phyloP scores from a whole-genome alignment of 2,329 filamentous ascomycete species.

The Alternaria ventricosa region DNA sequence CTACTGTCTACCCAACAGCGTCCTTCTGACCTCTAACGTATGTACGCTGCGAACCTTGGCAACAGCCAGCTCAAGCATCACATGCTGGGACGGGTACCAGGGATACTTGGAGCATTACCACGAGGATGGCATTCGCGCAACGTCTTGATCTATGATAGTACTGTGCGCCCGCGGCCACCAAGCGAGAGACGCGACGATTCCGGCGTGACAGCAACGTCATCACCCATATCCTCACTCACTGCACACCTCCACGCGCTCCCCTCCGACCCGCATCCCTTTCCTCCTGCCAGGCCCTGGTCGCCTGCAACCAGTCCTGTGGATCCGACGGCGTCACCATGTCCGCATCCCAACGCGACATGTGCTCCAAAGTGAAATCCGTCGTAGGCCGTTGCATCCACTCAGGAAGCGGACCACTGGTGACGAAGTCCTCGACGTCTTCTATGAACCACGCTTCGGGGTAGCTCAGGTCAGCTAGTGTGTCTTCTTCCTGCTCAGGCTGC shows the following conservation, averaged over 20 bases:
- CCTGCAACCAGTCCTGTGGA: not conserved
- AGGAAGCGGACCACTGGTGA: not conserved
- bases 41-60: not conserved
- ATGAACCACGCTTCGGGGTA: not conserved
- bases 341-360: accelerated
- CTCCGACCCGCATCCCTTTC: not conserved
- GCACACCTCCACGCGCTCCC: too few relatives aligned
- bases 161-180: not conserved
- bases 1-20: not conserved
- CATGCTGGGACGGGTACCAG: too few relatives aligned
- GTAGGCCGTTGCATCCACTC: not conserved
- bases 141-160: not conserved
- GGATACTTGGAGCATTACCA: accelerated
- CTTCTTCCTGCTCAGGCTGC: not conserved
- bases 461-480: not conserved
- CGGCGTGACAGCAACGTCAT: not conserved
- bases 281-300: not conserved
- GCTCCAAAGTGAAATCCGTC: not conserved
- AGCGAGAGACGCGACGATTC: not conserved
- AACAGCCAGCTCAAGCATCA: not conserved
- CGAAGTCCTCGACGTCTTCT: not conserved
- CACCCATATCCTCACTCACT: not conserved
- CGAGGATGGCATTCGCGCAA: not conserved
- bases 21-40: not conserved
- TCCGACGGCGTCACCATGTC: not conserved